Percentiles rank a stretch among this genome's conserved stretches.
Evolutionary conservation across 441 rosid genomes (phyloP).

Genomic region (Theobroma grandiflorum): DNA sequence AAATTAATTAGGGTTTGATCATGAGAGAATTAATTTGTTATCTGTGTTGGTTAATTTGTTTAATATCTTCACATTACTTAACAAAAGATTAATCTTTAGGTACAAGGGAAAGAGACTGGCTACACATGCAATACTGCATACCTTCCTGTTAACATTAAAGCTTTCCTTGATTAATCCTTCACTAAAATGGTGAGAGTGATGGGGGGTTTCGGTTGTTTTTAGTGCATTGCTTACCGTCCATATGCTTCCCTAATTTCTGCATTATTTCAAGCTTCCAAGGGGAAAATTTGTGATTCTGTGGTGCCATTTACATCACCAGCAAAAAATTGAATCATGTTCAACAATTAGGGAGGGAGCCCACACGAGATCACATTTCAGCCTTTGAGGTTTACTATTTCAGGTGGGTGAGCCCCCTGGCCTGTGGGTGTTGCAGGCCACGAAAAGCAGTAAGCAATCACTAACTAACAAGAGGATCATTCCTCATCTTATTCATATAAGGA

Average conservation of each 20-base stretch:
- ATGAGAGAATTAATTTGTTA: slow-evolving; percentile 6
- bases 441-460: slow-evolving; percentile 29
- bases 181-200: neutral
- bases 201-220: neutral
- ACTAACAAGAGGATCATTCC: slow-evolving; percentile 25
- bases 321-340: slow-evolving; percentile 15
- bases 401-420: slow-evolving; percentile 16
- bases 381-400: slow-evolving; percentile 27
- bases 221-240: neutral
- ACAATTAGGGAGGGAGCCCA: slow-evolving; percentile 26
- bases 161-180: slow-evolving; percentile 9
- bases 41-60: slow-evolving; percentile 5
- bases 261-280: neutral
- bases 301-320: slow-evolving; percentile 12
- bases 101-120: neutral
- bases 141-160: neutral
- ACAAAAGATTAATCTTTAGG: neutral
- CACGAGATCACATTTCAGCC: slow-evolving; percentile 16
- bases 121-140: neutral
- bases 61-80: neutral
- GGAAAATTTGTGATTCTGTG: neutral
- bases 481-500: slow-evolving; percentile 22
- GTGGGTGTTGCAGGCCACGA: slow-evolving; percentile 6
- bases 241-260: neutral
- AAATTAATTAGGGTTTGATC: slow-evolving; percentile 40